A percentile compares a stretch with the other conserved stretches of the same genome.
These are phyloP conservation scores for Spathaspora girioi DNA, from an alignment of 805 yeast species.

Conservation along the genomic window DNA sequence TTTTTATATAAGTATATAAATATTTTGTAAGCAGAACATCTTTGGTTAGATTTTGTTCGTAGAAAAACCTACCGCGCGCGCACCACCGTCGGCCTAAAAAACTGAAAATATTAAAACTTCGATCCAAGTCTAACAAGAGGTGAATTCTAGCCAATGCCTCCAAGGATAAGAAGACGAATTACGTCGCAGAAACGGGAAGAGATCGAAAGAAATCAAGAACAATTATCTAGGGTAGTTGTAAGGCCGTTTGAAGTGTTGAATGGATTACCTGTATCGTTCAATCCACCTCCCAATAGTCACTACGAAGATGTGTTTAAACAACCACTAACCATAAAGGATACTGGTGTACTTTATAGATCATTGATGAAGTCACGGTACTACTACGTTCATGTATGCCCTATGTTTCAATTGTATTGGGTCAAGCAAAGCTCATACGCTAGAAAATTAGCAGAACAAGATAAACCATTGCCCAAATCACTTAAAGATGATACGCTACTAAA, in stretches of 20 bases:
- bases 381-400: slow-evolving; percentile 55
- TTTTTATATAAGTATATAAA: background rate
- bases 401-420: slow-evolving; percentile 81
- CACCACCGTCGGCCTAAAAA: background rate
- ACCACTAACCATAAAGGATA: slow-evolving; percentile 68
- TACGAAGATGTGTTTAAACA: slow-evolving; percentile 49
- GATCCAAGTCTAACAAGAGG: background rate
- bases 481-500: slow-evolving; percentile 16
- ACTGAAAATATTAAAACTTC: background rate
- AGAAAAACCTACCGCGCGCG: background rate
- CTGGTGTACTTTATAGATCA: slow-evolving; percentile 69
- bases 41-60: background rate
- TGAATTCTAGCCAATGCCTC: slow-evolving; percentile 24
- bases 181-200: slow-evolving; percentile 39
- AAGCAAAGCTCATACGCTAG: slow-evolving; percentile 58
- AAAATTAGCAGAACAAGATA: slow-evolving; percentile 35
- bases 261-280: slow-evolving; percentile 64
- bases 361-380: slow-evolving; percentile 66
- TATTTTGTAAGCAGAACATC: too few species aligned
- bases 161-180: slow-evolving; percentile 42
- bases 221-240: slow-evolving; percentile 31
- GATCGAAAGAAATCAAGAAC: slow-evolving; percentile 39
- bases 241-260: slow-evolving; percentile 66
- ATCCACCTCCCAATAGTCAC: slow-evolving; percentile 58
- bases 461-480: slow-evolving; percentile 29